Evolutionary conservation across 441 rosid genomes (phyloP).

Genomic region (Jatropha podagrica): DNA sequence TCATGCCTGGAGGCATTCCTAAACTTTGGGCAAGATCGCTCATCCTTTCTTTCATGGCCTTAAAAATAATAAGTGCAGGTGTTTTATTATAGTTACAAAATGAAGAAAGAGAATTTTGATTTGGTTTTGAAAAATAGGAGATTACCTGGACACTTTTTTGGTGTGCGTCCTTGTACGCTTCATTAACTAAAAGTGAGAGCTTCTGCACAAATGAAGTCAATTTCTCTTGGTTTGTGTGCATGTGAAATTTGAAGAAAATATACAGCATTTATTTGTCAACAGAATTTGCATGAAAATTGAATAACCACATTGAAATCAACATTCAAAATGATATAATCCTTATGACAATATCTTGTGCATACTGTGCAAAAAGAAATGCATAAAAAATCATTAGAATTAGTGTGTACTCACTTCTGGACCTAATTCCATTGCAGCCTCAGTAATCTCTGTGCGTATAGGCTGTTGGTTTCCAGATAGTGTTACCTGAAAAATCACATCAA

Average conservation of each 20-base stretch:
- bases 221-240: not conserved
- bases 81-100: constrained; percentile 5
- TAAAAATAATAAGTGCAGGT: constrained; percentile 5
- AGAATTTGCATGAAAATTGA: not conserved
- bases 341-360: not conserved
- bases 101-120: not conserved
- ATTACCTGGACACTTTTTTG: constrained; percentile 85
- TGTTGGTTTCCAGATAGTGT: constrained; percentile 90
- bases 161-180: constrained; percentile 95
- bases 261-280: not conserved
- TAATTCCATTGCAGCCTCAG: constrained; percentile 95
- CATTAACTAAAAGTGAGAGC: constrained; percentile 71
- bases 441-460: constrained; percentile 85
- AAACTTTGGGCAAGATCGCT: constrained; percentile 89
- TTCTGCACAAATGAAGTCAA: constrained; percentile 48
- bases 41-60: constrained; percentile 99
- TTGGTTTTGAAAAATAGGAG: not conserved
- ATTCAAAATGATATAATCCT: not conserved
- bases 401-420: constrained; percentile 68
- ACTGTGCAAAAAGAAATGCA: not conserved
- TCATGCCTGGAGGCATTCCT: constrained; percentile 88
- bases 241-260: not conserved
- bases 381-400: not conserved
- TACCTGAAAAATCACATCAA: constrained; percentile 38
- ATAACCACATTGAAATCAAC: not conserved